Conservation (phyloP, 768 basidiomycete species). For the Hebeloma cylindrosporum region DNA sequence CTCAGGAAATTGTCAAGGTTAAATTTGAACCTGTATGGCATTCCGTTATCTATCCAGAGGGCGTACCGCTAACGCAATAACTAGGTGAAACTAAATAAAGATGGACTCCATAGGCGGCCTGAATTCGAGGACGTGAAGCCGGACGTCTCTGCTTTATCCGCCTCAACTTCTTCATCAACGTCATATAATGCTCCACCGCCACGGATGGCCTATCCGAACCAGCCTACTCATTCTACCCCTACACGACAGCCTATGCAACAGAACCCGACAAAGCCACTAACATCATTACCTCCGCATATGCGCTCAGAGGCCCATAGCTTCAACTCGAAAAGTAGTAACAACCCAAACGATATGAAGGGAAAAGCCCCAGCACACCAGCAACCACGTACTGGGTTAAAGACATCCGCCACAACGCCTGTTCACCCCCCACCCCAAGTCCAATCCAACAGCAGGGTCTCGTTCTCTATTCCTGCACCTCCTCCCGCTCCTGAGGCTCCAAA, state of each 20-base stretch:
- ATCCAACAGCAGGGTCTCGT: constrained; percentile 13
- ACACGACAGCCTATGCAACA: constrained; percentile 22
- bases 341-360: constrained; percentile 10
- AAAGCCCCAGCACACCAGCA: constrained; percentile 10
- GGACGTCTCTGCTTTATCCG: constrained; percentile 17
- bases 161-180: constrained; percentile 6
- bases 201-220: constrained; percentile 9
- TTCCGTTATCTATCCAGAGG: not conserved
- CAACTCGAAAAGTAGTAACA: constrained; percentile 8
- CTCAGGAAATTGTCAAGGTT: constrained; percentile 82
- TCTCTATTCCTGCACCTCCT: constrained; percentile 12
- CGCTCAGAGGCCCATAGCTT: constrained; percentile 26
- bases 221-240: constrained; percentile 19
- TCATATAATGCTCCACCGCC: constrained; percentile 8
- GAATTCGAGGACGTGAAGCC: constrained; percentile 58
- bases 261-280: constrained; percentile 24
- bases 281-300: constrained; percentile 42
- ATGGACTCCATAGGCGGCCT: constrained; percentile 66
- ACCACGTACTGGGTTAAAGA: constrained; percentile 17
- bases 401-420: constrained; percentile 33
- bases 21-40: constrained; percentile 77
- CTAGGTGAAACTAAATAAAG: constrained; percentile 68
- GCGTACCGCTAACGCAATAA: not conserved
- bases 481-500: constrained; percentile 6
- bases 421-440: constrained; percentile 16